Evolutionary conservation across 495 filamentous ascomycete species (phyloP).

Genomic region (Aspergillus sclerotiicarbonarius): DNA sequence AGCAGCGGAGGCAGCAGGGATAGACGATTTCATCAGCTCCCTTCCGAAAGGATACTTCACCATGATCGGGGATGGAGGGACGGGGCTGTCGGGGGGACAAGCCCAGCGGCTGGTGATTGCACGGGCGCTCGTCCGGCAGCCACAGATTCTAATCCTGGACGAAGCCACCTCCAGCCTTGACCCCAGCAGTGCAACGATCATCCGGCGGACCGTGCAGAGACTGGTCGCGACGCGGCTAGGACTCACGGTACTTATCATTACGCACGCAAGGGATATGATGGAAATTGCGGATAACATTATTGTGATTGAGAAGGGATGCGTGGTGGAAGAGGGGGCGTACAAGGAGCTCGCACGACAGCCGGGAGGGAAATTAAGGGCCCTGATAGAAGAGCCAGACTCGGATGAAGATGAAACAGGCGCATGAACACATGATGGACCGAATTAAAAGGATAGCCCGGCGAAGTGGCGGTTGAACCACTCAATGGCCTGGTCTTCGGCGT

Average conservation of each 20-base stretch:
- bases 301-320: conserved; percentile 64
- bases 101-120: conserved; percentile 81
- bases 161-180: conserved; percentile 87
- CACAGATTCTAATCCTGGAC: conserved; percentile 75
- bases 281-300: conserved; percentile 66
- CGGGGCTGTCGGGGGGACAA: conserved; percentile 77
- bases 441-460: neutral
- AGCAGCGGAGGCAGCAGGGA: conserved; percentile 67
- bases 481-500: conserved; percentile 55
- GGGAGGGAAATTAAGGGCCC: conserved; percentile 39
- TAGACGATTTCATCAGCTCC: conserved; percentile 76
- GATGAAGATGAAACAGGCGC: conserved; percentile 1
- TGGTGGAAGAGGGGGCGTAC: conserved; percentile 67
- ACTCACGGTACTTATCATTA: conserved; percentile 65
- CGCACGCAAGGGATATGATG: conserved; percentile 83
- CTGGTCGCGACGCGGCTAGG: conserved; percentile 36
- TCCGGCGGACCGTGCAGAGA: conserved; percentile 60
- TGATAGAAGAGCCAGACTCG: conserved; percentile 23
- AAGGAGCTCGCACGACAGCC: conserved; percentile 43
- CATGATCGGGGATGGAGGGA: conserved; percentile 72
- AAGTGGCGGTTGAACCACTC: conserved; percentile 50
- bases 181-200: conserved; percentile 59
- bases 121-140: conserved; percentile 68
- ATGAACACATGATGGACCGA: neutral
- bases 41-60: conserved; percentile 75